Evolutionary conservation across 257 asterid species (phyloP), one percentile per base, ranked within the genome.

Genomic region (Plectranthus barbatus): DNA sequence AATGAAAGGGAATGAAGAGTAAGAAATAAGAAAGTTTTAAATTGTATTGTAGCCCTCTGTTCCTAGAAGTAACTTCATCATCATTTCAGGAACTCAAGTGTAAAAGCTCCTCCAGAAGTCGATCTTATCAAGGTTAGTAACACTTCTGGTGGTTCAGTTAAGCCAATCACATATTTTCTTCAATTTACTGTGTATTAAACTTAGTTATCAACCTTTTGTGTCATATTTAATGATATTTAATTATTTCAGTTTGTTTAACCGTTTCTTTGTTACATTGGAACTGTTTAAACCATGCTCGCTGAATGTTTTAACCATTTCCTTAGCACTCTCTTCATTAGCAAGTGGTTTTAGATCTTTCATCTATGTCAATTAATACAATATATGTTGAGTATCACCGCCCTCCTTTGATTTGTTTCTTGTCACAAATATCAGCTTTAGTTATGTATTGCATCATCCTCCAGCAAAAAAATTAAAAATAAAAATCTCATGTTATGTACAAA

Each of bases 121-220:
- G 80, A 81, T 62, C 79, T 74, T 70, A 60, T 86, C 68, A 77
- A 83, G 95, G 97, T 90, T 51, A 67, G 80, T 55, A n/a, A 58
- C 61, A 36, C 21, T 54, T 20, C 40, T 48, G 21, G 41, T 62
- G 40, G 19, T 50, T 7, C 57, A 18, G 20, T 23, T 9, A 19
- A 31, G 56, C 21, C 46, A 17, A 37, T 19, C 67, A 15, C 18
- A 13, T 54, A 31, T 54, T 29, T 54, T 54, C 24, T 29, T 61
- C 33, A 19, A 20, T 51, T 46, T 9, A 23, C 1, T 34, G 31
- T 34, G 11, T 49, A 31, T 7, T 41, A 39, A 21, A 3, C 6
- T 0, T 47, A 19, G 19, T 36, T 2, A 61, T 42, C 44, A 36
- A 36, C 41, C n/a, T n/a, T 34, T 34, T 34, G 39, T 34, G 39